Evolutionary conservation across 768 basidiomycete genomes (phyloP), one percentile per base, ranked within the genome.

Genomic region (Leccinum boreale): DNA sequence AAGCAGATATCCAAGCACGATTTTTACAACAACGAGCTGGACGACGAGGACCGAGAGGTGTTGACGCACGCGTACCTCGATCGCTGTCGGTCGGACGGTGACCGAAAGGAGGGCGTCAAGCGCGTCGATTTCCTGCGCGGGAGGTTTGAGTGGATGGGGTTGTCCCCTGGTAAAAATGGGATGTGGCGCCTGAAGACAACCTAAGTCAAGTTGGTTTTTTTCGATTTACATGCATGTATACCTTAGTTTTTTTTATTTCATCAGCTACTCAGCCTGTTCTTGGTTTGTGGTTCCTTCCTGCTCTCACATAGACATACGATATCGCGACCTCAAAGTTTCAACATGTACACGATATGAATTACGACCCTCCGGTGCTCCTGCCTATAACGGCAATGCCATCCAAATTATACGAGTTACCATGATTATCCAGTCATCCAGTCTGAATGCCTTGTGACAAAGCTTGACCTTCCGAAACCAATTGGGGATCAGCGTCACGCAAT

Each of bases 151-250:
- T 80, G 87, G 68, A 73, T 78, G 55, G 87, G 87, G 7, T 69
- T 89, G 57, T 69, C 68, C 50, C 78, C 79, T 53, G 79, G 79
- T 2, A 79, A 75, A 63, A 77, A 81, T 33, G 86, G 87, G 8
- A 75, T 82, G 71, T 88, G 85, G 83, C 82, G 86, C 70, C 78
- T 89, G 66, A 86, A 81, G 71, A 79, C 83, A 39, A 74, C 70
- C 19, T 65, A 53, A 73, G 58, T 10, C n/a, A 5, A n/a, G 39
- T 42, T n/a, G 3, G 8, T 17, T n/a, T 42, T 42, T n/a, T n/a
- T n/a, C 14, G 0, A 48, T 44, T 45, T 21, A 21, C 44, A 23
- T 23, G 28, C 24, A 52, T 60, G 28, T 17, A 28, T 31, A 36
- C 24, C 28, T 48, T 17, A 8, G 8, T 11, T 11, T 46, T 23